Evolutionary conservation across 2,329 filamentous ascomycete species (phyloP), one percentile per base, ranked within the genome.

Genomic region (Ascochyta fabae): DNA sequence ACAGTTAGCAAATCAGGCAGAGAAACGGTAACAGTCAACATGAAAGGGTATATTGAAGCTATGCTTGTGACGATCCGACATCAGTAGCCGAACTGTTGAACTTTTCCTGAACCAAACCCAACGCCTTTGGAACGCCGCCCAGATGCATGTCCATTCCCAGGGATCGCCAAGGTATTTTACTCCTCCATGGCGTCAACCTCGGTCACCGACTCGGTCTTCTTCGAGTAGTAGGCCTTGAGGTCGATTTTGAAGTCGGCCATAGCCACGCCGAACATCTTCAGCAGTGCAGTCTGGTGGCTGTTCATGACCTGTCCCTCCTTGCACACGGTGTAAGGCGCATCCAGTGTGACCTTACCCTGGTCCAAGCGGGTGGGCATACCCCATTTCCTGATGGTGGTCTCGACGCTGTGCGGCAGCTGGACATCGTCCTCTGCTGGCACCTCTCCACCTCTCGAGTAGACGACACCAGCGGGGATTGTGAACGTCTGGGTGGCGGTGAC

Each of bases 211-310:
- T 75, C 72, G 4, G 53, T 68, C 26, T 68, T 64, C 19, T 61
- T 62, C 13, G 69, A 66, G 58, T 75, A 75, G 55, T 83, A 89
- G 72, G 92, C 93, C 75, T 90, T 80, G 63, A 96, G 79, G 69
- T 87, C 84, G 55, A 99, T 87, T 75, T 84, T 88, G 80, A 99
- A 99, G 80, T 98, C 92, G 55, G 92, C 91, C 78, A 95, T 86
- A 60, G 90, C 91, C 53, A 97, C 86, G 48, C 92, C 89, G 78
- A 99, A 98, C 69, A 96, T 83, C 85, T 98, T 98, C 77, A 99
- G 78, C 72, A 99, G 80, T 62, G 92, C 89, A 53, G 95, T 97
- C 83, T 99, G 95, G 68, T 94, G 85, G 65, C 90, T 93, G 77
- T 97, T 93, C 65, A 99, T 79, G 40, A 87, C 83, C 72, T 97